Evolutionary conservation across 108 stramenopile genomes (phyloP), one percentile per base, ranked within the genome.

Genomic region (Pseudonitzschia multistriata): DNA sequence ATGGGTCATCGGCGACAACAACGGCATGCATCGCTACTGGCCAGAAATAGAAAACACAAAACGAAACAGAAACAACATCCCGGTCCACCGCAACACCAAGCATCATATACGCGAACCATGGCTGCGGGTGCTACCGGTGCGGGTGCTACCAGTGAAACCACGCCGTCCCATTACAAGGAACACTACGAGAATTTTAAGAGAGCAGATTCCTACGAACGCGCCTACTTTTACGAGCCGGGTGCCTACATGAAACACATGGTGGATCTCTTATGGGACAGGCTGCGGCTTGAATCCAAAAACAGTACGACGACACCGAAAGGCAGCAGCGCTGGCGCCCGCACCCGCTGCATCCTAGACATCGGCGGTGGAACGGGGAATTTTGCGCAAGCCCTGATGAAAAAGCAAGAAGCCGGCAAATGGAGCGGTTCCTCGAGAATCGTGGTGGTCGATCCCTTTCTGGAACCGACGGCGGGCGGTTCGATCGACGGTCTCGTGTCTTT

Each of bases 351-450:
- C 49, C 10, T 74, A 5, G 73, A 74, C 69, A 72, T 86, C 67
- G 88, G 88, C 40, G 88, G 88, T 49, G 88, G 88, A 37, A 89
- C 88, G 5, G 88, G 88, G 64, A 89, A 85, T 66, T 89, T 89
- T 60, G 83, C 88, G 3, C 25, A 59, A 24, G 60, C 42, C 4
- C 39, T 81, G 25, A 35, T 83, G 24, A 19, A 52, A 4, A 4
- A 13, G 42, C 42, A 45, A 45, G 17, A n/a, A n/a, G n/a, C n/a
- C 42, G 8, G 11, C 42, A 45, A 4, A 2, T 1, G 42, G 42
- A 10, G 56, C 15, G 19, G 29, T 22, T 21, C 55, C 3, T 33
- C 52, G 11, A 15, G 67, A 36, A 36, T 80, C 0, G 79, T 84
- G 13, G 84, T 89, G 24, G 78, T 89, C 1, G 88, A 89, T 66